Evolutionary conservation across 164 flowering plant genomes (phyloP).

Genomic region (Macadamia tetraphylla): DNA sequence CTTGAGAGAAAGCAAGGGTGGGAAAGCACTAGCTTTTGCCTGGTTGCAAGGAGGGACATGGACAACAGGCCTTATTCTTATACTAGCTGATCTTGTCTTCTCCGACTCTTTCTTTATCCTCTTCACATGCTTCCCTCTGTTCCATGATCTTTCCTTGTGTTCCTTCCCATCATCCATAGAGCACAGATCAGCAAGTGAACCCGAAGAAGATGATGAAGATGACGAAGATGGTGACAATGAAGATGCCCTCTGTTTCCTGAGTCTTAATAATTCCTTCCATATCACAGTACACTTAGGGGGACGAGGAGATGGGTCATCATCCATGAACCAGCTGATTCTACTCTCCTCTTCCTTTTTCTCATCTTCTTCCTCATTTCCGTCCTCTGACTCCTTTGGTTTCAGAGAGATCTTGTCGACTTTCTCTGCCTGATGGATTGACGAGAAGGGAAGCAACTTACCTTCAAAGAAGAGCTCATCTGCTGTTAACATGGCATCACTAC

Average conservation of each 20-base stretch:
- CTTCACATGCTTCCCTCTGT: conserved; percentile 47
- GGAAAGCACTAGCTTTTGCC: conserved; percentile 40
- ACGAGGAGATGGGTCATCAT: conserved; percentile 91
- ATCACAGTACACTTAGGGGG: conserved; percentile 92
- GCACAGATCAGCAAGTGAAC: conserved; percentile 29
- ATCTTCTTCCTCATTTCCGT: conserved; percentile 11
- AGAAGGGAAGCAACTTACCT: conserved; percentile 77
- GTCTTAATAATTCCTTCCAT: conserved; percentile 83
- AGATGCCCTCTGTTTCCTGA: conserved; percentile 59
- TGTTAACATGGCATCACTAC: conserved; percentile 35
- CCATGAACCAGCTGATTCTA: conserved; percentile 60
- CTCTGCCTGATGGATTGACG: conserved; percentile 56
- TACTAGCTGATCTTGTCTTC: conserved; percentile 74
- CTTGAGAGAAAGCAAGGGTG: conserved; percentile 66
- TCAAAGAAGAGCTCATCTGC: conserved; percentile 88
- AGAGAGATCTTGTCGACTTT: conserved; percentile 41
- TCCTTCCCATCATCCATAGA: conserved; percentile 26
- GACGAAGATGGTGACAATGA: conserved; percentile 48
- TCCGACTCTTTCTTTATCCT: conserved; percentile 69
- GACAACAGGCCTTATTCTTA: conserved; percentile 72
- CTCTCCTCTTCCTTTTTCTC: conserved; percentile 13
- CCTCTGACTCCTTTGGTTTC: conserved; percentile 25
- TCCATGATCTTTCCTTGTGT: conserved; percentile 24
- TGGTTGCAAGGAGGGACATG: conserved; percentile 68
- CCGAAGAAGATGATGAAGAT: conserved; percentile 63